Percentiles rank a stretch among this genome's conserved stretches.
phyloP scores from a whole-genome alignment of 768 basidiomycete genomes.

The Suillus brevipes region DNA sequence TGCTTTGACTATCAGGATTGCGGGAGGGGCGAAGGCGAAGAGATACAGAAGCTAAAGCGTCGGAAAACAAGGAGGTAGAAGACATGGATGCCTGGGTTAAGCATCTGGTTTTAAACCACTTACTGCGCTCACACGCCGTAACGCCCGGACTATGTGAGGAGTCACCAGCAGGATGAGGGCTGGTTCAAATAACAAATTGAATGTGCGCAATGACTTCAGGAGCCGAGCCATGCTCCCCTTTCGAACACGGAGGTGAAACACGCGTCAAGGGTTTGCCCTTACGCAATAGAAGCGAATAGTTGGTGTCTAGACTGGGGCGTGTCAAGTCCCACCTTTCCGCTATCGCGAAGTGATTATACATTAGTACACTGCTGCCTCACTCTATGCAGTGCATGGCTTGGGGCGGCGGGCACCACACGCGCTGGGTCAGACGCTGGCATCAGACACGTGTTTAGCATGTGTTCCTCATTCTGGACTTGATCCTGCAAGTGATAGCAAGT shows the following conservation, averaged over 20 bases:
- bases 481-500: conserved; percentile 24
- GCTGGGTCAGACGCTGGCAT: background rate
- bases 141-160: conserved; percentile 26
- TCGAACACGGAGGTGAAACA: conserved; percentile 27
- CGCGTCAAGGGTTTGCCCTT: conserved; percentile 27
- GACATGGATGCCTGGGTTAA: conserved; percentile 33
- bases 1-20: conserved; percentile 30
- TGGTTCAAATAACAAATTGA: conserved; percentile 27
- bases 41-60: conserved; percentile 35
- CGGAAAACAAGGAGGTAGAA: conserved; percentile 40
- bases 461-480: conserved; percentile 12
- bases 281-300: conserved; percentile 18
- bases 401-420: conserved; percentile 7
- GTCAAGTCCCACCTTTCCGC: conserved; percentile 12
- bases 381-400: conserved; percentile 13
- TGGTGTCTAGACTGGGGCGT: conserved; percentile 8
- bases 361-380: conserved; percentile 16
- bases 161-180: conserved; percentile 34
- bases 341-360: conserved; percentile 16
- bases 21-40: conserved; percentile 36
- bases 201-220: conserved; percentile 22
- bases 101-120: conserved; percentile 40
- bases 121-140: conserved; percentile 46
- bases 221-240: conserved; percentile 28
- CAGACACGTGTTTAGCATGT: conserved; percentile 30